phyloP scores from a whole-genome alignment of 768 basidiomycete genomes.

The Leucocoprinus sp. region DNA sequence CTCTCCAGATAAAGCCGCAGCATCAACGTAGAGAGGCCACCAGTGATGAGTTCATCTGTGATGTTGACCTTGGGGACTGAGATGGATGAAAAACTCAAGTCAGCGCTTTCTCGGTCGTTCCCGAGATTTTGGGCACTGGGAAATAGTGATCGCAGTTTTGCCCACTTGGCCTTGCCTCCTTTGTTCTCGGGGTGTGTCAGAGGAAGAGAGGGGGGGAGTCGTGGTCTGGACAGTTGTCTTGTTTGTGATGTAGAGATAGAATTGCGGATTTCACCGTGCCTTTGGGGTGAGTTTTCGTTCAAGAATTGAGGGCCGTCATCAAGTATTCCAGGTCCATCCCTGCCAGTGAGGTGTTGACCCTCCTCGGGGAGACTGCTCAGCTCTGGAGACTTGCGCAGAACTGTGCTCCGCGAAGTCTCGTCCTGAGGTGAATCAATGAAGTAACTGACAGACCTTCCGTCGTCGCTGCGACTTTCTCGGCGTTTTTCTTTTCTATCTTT shows the following conservation, averaged over 20 bases:
- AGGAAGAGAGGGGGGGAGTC: conserved; percentile 28
- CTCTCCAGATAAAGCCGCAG: conserved; percentile 79
- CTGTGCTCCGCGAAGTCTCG: conserved; percentile 31
- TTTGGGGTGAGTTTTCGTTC: not conserved
- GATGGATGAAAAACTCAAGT: conserved; percentile 32
- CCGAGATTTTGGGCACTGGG: conserved; percentile 40
- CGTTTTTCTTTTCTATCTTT: conserved; percentile 49
- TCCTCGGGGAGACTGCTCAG: conserved; percentile 2
- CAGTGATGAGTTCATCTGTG: conserved; percentile 73
- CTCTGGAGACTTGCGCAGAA: conserved; percentile 15
- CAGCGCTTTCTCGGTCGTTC: conserved; percentile 20
- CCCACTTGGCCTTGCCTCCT: conserved; percentile 42
- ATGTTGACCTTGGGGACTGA: conserved; percentile 55
- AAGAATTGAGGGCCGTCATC: not conserved
- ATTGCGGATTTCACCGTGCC: not conserved
- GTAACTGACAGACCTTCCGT: conserved; percentile 45
- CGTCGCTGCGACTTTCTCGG: conserved; percentile 41
- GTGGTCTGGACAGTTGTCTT: conserved; percentile 15
- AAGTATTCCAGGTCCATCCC: not conserved
- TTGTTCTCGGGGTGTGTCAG: conserved; percentile 16
- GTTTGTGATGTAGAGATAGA: conserved; percentile 8
- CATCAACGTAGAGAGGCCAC: conserved; percentile 74
- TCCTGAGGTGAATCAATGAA: conserved; percentile 44
- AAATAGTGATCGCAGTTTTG: conserved; percentile 54
- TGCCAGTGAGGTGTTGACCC: not conserved